Base-by-base conservation (phyloP, 345 rosid genomes). In the Murraya koenigii region DNA sequence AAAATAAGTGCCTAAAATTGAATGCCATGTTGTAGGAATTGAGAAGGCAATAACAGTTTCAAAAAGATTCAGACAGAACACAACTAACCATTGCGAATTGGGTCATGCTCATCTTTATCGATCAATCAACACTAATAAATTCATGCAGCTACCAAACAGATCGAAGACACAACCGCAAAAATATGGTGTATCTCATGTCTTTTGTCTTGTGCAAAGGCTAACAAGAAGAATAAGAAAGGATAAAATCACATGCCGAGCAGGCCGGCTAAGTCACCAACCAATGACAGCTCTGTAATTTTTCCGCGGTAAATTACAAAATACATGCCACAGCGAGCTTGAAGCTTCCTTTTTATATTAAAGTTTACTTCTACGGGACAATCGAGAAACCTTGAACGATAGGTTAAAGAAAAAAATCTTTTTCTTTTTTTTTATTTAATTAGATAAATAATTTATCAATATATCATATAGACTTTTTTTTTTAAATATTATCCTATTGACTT, bases 51-150 rank as follows among this genome's bases (percentile, higher is more conserved):
- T 26, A 11, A 72, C 19, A 9, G 22, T 19, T 25, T n/a, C n/a
- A 60, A 41, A 0, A 19, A 32, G 52, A 1, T 17, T 15, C 20
- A 52, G 19, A 20, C 41, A 71, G 26, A 39, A 67, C 33, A 58
- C 14, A 33, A 52, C 35, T 76, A 39, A 86, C 89, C 85, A 86
- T 82, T 20, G 87, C 78, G 70, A 84, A 86, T 75, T 86, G 82
- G 78, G 81, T 80, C 77, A 82, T 75, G 78, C 87, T 86, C 89
- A 84, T 86, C 49, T 25, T 69, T 20, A 33, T 23, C 19, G 7
- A 28, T 30, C 26, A 54, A 69, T 25, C 30, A 25, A 47, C 38
- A 2, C 5, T 14, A 52, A 55, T 30, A 52, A 11, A 14, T 22
- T 6, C 36, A 13, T 62, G 66, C 66, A 30, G 36, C 66, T 2